Base-by-base conservation (phyloP, 768 basidiomycete genomes). In the Pleurotus salmoneostramineus region DNA sequence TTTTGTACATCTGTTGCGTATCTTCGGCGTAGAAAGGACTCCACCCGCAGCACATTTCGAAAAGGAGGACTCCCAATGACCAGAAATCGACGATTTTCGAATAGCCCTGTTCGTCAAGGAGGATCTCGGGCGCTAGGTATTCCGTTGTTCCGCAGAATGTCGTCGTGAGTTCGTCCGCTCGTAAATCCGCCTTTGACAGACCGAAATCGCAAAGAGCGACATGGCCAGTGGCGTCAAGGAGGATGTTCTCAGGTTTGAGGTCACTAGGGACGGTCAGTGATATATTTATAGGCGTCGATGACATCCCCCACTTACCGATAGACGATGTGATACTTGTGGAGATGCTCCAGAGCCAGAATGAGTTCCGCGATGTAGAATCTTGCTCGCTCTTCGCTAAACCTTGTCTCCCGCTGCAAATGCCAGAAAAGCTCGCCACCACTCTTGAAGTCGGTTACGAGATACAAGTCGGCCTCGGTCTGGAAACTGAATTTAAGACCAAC, bases 11-110 rank as follows among this genome's bases (percentile, higher is more conserved):
- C 74, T 96, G 93, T 70, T 99, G 96, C 3, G 94, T 97, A 68
- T 99, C 97, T 67, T 99, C 97, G 14, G 96, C 95, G 67, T 98
- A 99, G 75, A 98, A 99, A 43, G 97, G 97, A 68, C 91, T 94
- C 97, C 97, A 98, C 5, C 97, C 97, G 64, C 97, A 99, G 66
- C 97, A 98, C 97, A 99, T 99, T 74, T 99, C 97, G 69, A 98
- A 99, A 21, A 99, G 78, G 34, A 99, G 78, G 1, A 98, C 97
- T 35, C 95, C 96, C 15, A 98, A 75, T 48, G 89, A 91, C 95
- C 97, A 99, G 70, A 98, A 99, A 70, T 99, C 97, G 64, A 99
- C 97, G 50, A 97, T 87, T 74, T 98, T 98, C 47, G 91, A 93
- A 72, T 99, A 98, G 10, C 97, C 97, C 62, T 96, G 94, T 67